phyloP scores from a whole-genome alignment of 306 rosid genomes.

The Mucuna pruriens region DNA sequence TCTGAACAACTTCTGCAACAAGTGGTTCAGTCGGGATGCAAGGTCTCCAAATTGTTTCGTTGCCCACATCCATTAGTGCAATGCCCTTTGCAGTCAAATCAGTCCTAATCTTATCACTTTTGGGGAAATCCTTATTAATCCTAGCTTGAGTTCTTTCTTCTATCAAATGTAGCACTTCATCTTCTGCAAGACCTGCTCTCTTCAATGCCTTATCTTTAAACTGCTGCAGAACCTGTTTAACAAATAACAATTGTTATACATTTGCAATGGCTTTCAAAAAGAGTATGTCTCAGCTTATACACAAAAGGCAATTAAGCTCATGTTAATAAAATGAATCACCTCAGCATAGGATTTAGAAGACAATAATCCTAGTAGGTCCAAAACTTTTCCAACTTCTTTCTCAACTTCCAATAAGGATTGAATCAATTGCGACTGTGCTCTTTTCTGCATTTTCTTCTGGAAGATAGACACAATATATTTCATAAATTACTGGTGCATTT shows the following conservation, averaged over 20 bases:
- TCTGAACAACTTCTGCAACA: slow-evolving; percentile 40
- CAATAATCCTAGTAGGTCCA: slow-evolving; percentile 67
- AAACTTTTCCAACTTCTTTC: slow-evolving; percentile 62
- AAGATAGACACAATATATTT: slow-evolving; percentile 26
- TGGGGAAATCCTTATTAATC: slow-evolving; percentile 68
- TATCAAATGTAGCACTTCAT: slow-evolving; percentile 62
- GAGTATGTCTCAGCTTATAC: background rate
- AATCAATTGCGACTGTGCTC: slow-evolving; percentile 56
- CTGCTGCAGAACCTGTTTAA: slow-evolving; percentile 75
- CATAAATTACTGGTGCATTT: slow-evolving; percentile 1
- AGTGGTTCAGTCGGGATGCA: slow-evolving; percentile 55
- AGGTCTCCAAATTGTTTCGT: slow-evolving; percentile 83
- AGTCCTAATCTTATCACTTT: slow-evolving; percentile 77
- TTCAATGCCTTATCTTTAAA: slow-evolving; percentile 76
- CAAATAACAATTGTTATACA: slow-evolving; percentile 15
- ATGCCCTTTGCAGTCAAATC: slow-evolving; percentile 76
- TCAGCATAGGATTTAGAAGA: slow-evolving; percentile 59
- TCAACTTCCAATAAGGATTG: slow-evolving; percentile 67
- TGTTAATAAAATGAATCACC: slow-evolving; percentile 52
- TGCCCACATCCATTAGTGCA: slow-evolving; percentile 88
- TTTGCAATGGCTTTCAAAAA: background rate
- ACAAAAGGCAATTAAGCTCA: background rate
- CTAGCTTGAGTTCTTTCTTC: slow-evolving; percentile 86
- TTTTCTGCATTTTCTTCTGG: slow-evolving; percentile 79
- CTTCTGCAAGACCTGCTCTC: slow-evolving; percentile 79